Percentiles rank a stretch among this genome's conserved stretches.
phyloP scores from a whole-genome alignment of 768 basidiomycete genomes.

The Tricholoma saponaceum region DNA sequence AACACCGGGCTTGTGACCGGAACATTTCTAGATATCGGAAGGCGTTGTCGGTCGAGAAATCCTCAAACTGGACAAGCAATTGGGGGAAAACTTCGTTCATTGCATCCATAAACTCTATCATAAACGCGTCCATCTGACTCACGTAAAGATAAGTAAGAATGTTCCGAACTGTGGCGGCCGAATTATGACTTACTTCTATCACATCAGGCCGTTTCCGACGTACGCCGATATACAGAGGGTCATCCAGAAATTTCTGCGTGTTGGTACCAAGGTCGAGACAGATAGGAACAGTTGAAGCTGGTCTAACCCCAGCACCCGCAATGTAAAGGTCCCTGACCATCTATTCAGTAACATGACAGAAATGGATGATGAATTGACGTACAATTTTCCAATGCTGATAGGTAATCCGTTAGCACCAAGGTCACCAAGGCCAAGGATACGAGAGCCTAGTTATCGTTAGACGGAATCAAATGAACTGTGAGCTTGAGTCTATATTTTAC shows the following conservation, averaged over 20 bases:
- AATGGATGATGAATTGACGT: slow-evolving; percentile 17
- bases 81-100: slow-evolving; percentile 62
- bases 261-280: slow-evolving; percentile 77
- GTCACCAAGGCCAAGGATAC: slow-evolving; percentile 67
- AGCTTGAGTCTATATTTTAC: slow-evolving; percentile 25
- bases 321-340: slow-evolving; percentile 58
- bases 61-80: slow-evolving; percentile 69
- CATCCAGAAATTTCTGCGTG: slow-evolving; percentile 58
- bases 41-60: slow-evolving; percentile 77
- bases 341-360: neutral
- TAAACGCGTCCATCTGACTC: slow-evolving; percentile 64
- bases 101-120: slow-evolving; percentile 73
- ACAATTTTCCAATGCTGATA: slow-evolving; percentile 75
- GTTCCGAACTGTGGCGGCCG: neutral
- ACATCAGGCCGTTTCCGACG: slow-evolving; percentile 47
- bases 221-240: slow-evolving; percentile 75
- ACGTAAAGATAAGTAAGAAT: neutral
- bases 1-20: slow-evolving; percentile 52
- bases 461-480: neutral
- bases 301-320: slow-evolving; percentile 64
- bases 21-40: slow-evolving; percentile 69
- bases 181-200: slow-evolving; percentile 31
- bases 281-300: slow-evolving; percentile 55
- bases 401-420: slow-evolving; percentile 47
- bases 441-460: slow-evolving; percentile 39